A percentile compares a stretch with the other conserved stretches of the same genome.
Evolutionary conservation across 2,329 filamentous ascomycete species (phyloP).

Genomic region (Sporothrix protearum): DNA sequence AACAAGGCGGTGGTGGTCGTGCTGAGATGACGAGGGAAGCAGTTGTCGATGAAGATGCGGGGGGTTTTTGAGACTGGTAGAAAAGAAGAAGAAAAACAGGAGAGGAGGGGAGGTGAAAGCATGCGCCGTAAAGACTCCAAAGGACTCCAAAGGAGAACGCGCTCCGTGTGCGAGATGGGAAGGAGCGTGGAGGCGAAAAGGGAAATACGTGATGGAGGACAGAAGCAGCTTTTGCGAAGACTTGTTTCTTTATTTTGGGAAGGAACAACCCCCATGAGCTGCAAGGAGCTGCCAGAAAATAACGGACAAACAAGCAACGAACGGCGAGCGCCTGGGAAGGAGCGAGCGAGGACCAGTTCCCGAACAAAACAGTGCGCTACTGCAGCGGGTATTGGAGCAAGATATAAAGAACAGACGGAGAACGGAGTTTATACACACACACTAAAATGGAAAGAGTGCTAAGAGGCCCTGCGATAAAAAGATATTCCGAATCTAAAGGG

Average conservation of each 20-base stretch:
- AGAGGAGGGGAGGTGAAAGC: neutral
- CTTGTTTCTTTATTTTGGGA: constrained; percentile 7
- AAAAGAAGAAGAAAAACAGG: neutral
- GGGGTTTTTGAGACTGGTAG: neutral
- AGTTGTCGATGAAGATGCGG: neutral
- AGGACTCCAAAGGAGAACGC: neutral
- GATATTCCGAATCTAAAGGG: neutral
- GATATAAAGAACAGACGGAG: too few species aligned
- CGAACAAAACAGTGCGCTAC: neutral
- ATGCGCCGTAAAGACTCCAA: too few species aligned
- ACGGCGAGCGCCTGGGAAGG: neutral
- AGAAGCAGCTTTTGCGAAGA: neutral
- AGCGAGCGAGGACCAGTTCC: neutral
- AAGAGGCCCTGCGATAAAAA: neutral
- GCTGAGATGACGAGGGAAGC: neutral
- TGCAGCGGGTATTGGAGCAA: constrained; percentile 1
- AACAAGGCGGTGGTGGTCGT: neutral
- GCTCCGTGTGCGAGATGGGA: neutral
- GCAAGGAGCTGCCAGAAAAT: neutral
- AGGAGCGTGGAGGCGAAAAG: neutral
- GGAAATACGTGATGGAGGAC: neutral
- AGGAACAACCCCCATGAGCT: neutral
- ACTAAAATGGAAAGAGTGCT: neutral
- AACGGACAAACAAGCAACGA: neutral
- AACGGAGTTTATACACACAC: constrained; percentile 21